Percentiles rank a stretch among this genome's conserved stretches.
These are phyloP conservation scores for Cryphonectria radicalis DNA, from an alignment of 2,329 filamentous ascomycete species.

Conservation along the genomic window DNA sequence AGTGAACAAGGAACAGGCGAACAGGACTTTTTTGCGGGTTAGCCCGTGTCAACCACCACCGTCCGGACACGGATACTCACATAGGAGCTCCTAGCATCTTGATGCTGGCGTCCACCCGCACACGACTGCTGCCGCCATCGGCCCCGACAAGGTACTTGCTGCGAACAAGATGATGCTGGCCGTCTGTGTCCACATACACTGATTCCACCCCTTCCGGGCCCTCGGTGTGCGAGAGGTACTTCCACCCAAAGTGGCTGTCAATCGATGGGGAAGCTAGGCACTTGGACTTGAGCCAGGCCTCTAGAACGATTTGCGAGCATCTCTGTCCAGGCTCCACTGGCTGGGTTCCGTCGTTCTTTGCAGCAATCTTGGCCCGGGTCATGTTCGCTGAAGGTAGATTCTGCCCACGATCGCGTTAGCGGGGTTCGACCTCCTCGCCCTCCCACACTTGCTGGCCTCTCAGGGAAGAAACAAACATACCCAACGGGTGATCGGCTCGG, in stretches of 20 bases:
- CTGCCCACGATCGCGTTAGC: conserved; percentile 30
- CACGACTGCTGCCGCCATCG: conserved; percentile 55
- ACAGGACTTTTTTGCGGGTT: conserved; percentile 14
- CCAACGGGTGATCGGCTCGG: conserved; percentile 11
- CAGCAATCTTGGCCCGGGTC: conserved; percentile 32
- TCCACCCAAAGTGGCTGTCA: conserved; percentile 37
- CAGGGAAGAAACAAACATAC: conserved; percentile 3
- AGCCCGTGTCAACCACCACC: conserved; percentile 6
- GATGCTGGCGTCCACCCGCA: conserved; percentile 50
- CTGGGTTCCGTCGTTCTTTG: conserved; percentile 39
- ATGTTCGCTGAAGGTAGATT: conserved; percentile 26
- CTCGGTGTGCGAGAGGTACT: conserved; percentile 27
- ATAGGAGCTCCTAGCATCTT: conserved; percentile 12
- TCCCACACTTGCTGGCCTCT: neutral
- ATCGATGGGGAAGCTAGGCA: conserved; percentile 34
- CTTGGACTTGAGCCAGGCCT: conserved; percentile 39
- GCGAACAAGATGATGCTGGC: conserved; percentile 14
- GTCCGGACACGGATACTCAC: conserved; percentile 7
- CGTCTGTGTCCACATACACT: conserved; percentile 2
- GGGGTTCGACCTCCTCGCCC: neutral
- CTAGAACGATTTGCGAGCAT: conserved; percentile 41
- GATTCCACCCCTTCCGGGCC: neutral
- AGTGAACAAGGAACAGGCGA: conserved; percentile 18
- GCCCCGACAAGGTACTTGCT: conserved; percentile 51
- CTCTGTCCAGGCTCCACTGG: conserved; percentile 40